Evolutionary conservation across 441 rosid genomes (phyloP).

Genomic region (Erodium texanum): DNA sequence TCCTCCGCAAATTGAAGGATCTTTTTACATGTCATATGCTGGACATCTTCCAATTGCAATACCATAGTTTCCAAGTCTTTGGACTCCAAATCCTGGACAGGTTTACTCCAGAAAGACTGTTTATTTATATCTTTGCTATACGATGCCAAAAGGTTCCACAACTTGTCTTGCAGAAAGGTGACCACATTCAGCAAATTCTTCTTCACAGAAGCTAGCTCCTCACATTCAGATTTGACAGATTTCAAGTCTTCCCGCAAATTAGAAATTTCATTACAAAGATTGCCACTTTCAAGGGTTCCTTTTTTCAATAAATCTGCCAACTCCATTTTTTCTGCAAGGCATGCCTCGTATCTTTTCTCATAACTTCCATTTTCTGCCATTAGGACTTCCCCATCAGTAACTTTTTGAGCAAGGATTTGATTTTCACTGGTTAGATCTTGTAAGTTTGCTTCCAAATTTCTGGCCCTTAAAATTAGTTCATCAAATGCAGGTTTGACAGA

Average conservation of each 20-base stretch:
- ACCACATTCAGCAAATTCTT: slow-evolving; percentile 40
- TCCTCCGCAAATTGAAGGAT: slow-evolving; percentile 43
- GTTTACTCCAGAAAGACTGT: slow-evolving; percentile 27
- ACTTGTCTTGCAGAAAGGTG: slow-evolving; percentile 33
- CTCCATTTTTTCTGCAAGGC: slow-evolving; percentile 7
- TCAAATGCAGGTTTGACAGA: slow-evolving; percentile 15
- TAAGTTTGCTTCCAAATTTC: background rate
- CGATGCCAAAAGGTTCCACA: slow-evolving; percentile 35
- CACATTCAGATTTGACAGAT: slow-evolving; percentile 14
- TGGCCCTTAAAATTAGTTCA: background rate
- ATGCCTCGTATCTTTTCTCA: slow-evolving; percentile 3
- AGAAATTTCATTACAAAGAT: slow-evolving; percentile 6
- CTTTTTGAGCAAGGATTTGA: slow-evolving; percentile 5
- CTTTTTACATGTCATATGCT: slow-evolving; percentile 43
- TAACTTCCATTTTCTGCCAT: slow-evolving; percentile 9
- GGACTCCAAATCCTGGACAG: slow-evolving; percentile 34
- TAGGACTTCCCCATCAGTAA: slow-evolving; percentile 6
- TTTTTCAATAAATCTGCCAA: slow-evolving; percentile 7
- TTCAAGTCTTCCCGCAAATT: slow-evolving; percentile 1
- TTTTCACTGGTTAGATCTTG: slow-evolving; percentile 9
- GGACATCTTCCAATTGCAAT: slow-evolving; percentile 46
- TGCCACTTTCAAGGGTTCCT: slow-evolving; percentile 2
- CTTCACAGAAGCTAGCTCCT: slow-evolving; percentile 39
- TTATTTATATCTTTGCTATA: slow-evolving; percentile 32
- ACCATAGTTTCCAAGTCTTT: slow-evolving; percentile 31